phyloP scores from a whole-genome alignment of 768 basidiomycete genomes.

The Infundibulicybe gibba region DNA sequence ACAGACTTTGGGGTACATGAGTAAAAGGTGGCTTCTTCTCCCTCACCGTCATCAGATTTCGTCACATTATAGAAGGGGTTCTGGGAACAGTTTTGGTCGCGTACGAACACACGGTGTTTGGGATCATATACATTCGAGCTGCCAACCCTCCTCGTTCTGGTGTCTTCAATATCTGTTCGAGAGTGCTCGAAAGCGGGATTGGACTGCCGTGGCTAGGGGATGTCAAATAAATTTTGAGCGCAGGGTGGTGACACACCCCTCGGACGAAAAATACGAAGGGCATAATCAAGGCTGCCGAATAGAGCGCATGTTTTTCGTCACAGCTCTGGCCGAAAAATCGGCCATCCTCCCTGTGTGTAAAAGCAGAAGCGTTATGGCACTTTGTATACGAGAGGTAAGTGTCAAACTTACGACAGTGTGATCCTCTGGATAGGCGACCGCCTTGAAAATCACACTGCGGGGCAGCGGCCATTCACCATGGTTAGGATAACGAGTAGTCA shows the following conservation, averaged over 20 bases:
- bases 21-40: slow-evolving; percentile 94
- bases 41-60: slow-evolving; percentile 89
- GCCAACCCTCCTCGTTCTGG: slow-evolving; percentile 91
- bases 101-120: too few species aligned
- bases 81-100: slow-evolving; percentile 30
- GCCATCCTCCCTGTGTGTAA: too few species aligned
- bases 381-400: too few species aligned
- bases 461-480: too few species aligned
- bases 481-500: too few species aligned
- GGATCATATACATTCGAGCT: slow-evolving; percentile 62
- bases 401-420: too few species aligned
- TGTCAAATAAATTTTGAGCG: not conserved
- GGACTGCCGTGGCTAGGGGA: slow-evolving; percentile 48
- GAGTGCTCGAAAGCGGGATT: slow-evolving; percentile 86
- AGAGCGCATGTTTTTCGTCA: slow-evolving; percentile 77
- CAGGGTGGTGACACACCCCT: slow-evolving; percentile 42
- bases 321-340: slow-evolving; percentile 85
- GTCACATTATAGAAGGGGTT: slow-evolving; percentile 84
- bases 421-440: too few species aligned
- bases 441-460: too few species aligned
- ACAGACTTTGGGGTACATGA: slow-evolving; percentile 83
- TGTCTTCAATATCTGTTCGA: slow-evolving; percentile 79
- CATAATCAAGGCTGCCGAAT: slow-evolving; percentile 89
- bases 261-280: slow-evolving; percentile 91
- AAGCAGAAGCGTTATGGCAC: too few species aligned